Evolutionary conservation across 2,329 filamentous ascomycete species (phyloP).

Genomic region (Alternaria infectoria): DNA sequence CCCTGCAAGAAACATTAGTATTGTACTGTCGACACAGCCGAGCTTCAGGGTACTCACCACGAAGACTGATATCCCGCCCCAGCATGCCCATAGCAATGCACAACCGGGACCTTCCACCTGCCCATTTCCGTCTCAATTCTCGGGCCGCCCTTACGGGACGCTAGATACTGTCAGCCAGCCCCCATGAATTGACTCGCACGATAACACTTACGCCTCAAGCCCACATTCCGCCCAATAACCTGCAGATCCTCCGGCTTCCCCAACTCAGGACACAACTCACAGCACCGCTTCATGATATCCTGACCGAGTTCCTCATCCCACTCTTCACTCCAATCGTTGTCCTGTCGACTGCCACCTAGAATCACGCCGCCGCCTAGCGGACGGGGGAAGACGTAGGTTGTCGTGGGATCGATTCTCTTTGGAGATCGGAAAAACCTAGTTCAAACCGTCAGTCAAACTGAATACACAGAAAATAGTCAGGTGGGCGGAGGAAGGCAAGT

Average conservation of each 20-base stretch:
- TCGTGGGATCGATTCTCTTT: constrained; percentile 50
- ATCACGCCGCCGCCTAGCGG: constrained; percentile 76
- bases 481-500: not conserved
- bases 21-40: not conserved
- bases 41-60: constrained; percentile 32
- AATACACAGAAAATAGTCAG: not conserved
- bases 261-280: constrained; percentile 70
- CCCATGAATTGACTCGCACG: not conserved
- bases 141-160: constrained; percentile 73
- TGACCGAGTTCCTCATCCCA: constrained; percentile 77
- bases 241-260: constrained; percentile 73
- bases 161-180: constrained; percentile 13
- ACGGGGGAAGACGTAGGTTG: constrained; percentile 55
- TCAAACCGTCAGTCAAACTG: not conserved
- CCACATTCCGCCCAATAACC: constrained; percentile 81
- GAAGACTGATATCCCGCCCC: constrained; percentile 73
- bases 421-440: constrained; percentile 49
- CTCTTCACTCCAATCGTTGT: constrained; percentile 78
- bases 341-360: constrained; percentile 81
- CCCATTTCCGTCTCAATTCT: constrained; percentile 73
- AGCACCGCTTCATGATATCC: constrained; percentile 80
- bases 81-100: constrained; percentile 82
- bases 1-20: constrained; percentile 33
- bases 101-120: constrained; percentile 59
- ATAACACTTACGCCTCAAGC: constrained; percentile 64